Conservation (phyloP, 192 early-diverging fungal species). For the Backusella tuberculispora region DNA sequence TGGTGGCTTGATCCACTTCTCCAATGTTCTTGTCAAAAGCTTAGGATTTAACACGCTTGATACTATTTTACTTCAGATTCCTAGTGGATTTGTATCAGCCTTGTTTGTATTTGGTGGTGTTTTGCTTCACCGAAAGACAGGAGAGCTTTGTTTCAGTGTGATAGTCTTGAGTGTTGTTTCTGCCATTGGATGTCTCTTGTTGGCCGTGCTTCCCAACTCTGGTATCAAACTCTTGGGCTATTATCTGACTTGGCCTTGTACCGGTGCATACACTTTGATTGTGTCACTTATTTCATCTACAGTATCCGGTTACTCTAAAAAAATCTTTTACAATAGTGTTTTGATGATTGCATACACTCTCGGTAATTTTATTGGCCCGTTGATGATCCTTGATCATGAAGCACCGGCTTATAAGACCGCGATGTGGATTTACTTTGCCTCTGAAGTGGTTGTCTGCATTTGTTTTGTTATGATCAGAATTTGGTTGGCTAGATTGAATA, state of each 20-base stretch:
- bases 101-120: slow-evolving; percentile 7
- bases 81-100: neutral
- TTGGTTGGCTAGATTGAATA: neutral
- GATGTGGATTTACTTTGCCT: slow-evolving; percentile 3
- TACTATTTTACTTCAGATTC: slow-evolving; percentile 22
- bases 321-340: too few species aligned
- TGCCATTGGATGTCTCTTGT: too few species aligned
- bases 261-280: neutral
- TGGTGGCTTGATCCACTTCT: slow-evolving; percentile 28
- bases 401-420: slow-evolving; percentile 21
- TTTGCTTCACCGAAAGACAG: slow-evolving; percentile 12
- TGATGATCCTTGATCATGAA: slow-evolving; percentile 12
- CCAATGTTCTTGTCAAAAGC: neutral
- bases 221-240: slow-evolving; percentile 1
- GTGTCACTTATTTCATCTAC: slow-evolving; percentile 4
- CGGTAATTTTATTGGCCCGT: slow-evolving; percentile 31
- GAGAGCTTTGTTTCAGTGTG: neutral
- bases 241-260: slow-evolving; percentile 15
- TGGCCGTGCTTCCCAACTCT: neutral
- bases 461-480: too few species aligned
- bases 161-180: neutral
- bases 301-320: slow-evolving; percentile 22
- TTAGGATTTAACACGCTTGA: slow-evolving; percentile 28
- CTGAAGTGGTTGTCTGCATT: too few species aligned
- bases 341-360: slow-evolving; percentile 20